Conservation (phyloP, 306 rosid species). For the Cajanus cajan region DNA sequence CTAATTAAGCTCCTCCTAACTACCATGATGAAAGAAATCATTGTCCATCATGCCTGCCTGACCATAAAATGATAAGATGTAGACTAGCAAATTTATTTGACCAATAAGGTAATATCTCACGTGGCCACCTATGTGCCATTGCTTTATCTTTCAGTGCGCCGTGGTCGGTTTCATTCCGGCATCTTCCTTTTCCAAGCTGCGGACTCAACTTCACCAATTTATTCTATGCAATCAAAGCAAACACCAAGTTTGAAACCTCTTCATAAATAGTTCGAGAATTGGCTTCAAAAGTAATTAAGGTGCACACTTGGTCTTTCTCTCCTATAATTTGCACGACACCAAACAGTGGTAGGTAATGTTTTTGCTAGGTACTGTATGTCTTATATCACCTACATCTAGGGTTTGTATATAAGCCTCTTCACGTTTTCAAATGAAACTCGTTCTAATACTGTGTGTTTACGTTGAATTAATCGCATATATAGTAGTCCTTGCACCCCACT, state of each 20-base stretch:
- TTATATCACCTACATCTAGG: slow-evolving; percentile 27
- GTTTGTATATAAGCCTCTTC: slow-evolving; percentile 6
- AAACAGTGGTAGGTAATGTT: slow-evolving; percentile 12
- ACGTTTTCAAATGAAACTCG: background rate
- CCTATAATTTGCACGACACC: slow-evolving; percentile 21
- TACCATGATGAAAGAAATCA: slow-evolving; percentile 7
- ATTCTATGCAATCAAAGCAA: slow-evolving; percentile 31
- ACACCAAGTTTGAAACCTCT: slow-evolving; percentile 26
- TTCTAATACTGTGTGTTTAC: background rate
- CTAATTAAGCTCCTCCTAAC: background rate
- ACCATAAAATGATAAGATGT: slow-evolving; percentile 43
- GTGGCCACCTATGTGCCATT: slow-evolving; percentile 68
- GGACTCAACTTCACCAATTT: slow-evolving; percentile 37
- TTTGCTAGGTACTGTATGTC: background rate
- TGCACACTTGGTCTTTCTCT: slow-evolving; percentile 16
- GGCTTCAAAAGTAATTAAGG: slow-evolving; percentile 8
- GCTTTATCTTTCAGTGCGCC: slow-evolving; percentile 70
- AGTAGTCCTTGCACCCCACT: slow-evolving; percentile 3
- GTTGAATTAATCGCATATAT: background rate
- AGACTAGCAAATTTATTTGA: slow-evolving; percentile 34
- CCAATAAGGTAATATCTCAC: slow-evolving; percentile 53
- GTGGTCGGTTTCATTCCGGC: slow-evolving; percentile 93
- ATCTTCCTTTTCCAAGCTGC: slow-evolving; percentile 55
- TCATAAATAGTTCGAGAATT: slow-evolving; percentile 13
- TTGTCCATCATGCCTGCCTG: slow-evolving; percentile 23